Evolutionary conservation across 768 basidiomycete genomes (phyloP).

Genomic region (Mycena indigotica): DNA sequence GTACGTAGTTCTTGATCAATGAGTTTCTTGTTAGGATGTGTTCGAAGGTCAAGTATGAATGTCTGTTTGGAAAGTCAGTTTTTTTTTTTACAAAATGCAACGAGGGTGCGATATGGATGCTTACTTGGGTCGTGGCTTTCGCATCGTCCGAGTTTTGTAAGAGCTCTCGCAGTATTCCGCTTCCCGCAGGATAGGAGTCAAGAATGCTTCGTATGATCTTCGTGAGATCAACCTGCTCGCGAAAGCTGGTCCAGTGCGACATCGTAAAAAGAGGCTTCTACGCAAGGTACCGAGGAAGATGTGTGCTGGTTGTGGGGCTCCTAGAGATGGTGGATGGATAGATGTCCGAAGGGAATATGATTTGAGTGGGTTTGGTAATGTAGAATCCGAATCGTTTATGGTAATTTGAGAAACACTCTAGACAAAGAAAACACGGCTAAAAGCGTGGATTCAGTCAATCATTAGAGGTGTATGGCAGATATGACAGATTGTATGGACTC

Average conservation of each 20-base stretch:
- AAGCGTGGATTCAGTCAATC: too few relatives aligned
- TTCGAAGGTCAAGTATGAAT: constrained; percentile 31
- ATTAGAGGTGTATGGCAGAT: too few relatives aligned
- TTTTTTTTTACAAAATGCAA: not conserved
- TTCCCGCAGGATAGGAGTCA: constrained; percentile 27
- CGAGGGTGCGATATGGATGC: not conserved
- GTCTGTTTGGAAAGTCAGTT: constrained; percentile 26
- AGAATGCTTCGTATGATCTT: constrained; percentile 27
- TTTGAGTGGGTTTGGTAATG: too few relatives aligned
- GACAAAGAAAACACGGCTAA: too few relatives aligned
- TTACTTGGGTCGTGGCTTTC: constrained; percentile 26
- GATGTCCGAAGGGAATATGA: too few relatives aligned
- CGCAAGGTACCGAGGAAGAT: not conserved
- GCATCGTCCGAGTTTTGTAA: constrained; percentile 35
- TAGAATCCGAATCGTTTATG: too few relatives aligned
- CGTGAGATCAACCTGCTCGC: constrained; percentile 20
- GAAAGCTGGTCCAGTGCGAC: constrained; percentile 13
- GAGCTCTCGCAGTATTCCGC: constrained; percentile 30
- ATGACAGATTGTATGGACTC: too few relatives aligned
- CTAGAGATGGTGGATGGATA: too few relatives aligned
- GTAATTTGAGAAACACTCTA: too few relatives aligned
- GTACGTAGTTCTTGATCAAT: constrained; percentile 21
- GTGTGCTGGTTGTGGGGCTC: not conserved
- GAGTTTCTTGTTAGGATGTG: constrained; percentile 22
- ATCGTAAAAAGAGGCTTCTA: not conserved